Conservation (phyloP, 805 yeast species). For the Candida argentea region DNA sequence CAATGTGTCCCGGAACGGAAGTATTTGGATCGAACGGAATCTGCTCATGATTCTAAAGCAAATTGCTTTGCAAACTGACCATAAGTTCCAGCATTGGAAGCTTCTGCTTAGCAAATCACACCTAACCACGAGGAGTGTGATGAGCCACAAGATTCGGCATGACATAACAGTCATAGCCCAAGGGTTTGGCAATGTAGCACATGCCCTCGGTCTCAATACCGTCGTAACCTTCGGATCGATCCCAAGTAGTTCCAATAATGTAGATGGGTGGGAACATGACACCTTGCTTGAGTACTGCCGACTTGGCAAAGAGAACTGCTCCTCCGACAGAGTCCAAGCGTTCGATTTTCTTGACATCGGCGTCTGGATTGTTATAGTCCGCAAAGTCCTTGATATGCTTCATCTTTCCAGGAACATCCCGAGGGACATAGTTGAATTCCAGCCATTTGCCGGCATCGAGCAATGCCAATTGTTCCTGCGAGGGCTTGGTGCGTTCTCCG, state of each 20-base stretch:
- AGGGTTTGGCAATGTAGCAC: conserved; percentile 34
- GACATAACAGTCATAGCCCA: conserved; percentile 41
- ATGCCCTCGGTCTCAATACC: conserved; percentile 48
- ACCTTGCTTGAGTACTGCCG: conserved; percentile 36
- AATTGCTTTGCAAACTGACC: too few relatives aligned
- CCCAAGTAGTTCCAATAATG: conserved; percentile 39
- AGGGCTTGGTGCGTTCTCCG: conserved; percentile 26
- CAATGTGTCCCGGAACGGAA: too few relatives aligned
- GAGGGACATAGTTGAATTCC: conserved; percentile 23
- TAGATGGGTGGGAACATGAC: conserved; percentile 36
- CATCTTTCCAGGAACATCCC: conserved; percentile 18
- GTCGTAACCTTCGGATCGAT: conserved; percentile 37
- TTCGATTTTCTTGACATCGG: conserved; percentile 8
- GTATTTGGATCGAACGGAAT: too few relatives aligned
- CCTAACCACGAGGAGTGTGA: conserved; percentile 19
- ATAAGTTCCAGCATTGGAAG: too few relatives aligned
- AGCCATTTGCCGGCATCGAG: conserved; percentile 23
- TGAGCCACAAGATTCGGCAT: conserved; percentile 37
- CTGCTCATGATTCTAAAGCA: too few relatives aligned
- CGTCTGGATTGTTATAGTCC: conserved; percentile 4
- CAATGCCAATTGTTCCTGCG: conserved; percentile 12
- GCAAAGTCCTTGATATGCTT: conserved; percentile 17
- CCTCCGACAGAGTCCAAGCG: conserved; percentile 43
- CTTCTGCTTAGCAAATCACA: too few relatives aligned
- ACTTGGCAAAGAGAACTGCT: conserved; percentile 35